phyloP scores from a whole-genome alignment of 768 basidiomycete species.

The Pluteus cervinus region DNA sequence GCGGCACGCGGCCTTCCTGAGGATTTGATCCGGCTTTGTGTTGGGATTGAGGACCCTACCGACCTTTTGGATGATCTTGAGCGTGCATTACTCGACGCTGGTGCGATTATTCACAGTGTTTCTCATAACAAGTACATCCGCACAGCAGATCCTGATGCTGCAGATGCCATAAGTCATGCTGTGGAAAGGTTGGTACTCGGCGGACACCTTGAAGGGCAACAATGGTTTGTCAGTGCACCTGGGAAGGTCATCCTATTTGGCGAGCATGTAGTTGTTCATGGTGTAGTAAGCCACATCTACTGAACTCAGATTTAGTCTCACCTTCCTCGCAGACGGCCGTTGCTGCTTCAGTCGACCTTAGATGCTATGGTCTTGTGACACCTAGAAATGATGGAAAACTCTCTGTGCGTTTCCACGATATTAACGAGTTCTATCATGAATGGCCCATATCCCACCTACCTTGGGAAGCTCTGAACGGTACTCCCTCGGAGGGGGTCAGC shows the following conservation, averaged over 20 bases:
- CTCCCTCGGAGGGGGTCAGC: conserved; percentile 45
- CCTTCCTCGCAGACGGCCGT: conserved; percentile 68
- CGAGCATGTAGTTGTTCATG: conserved; percentile 98
- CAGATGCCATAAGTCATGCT: conserved; percentile 44
- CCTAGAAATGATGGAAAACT: conserved; percentile 70
- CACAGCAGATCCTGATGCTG: conserved; percentile 21
- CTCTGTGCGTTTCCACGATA: conserved; percentile 73
- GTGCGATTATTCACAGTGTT: conserved; percentile 66
- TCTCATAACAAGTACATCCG: conserved; percentile 47
- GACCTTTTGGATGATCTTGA: conserved; percentile 96
- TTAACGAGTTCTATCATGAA: conserved; percentile 69
- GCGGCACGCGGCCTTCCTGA: conserved; percentile 98
- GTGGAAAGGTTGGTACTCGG: conserved; percentile 60
- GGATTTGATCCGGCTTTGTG: conserved; percentile 94
- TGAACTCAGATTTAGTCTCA: conserved; percentile 10
- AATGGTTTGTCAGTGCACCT: conserved; percentile 91
- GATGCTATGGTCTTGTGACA: conserved; percentile 84
- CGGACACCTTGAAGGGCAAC: conserved; percentile 31
- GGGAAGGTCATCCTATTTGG: conserved; percentile 98
- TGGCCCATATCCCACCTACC: conserved; percentile 79
- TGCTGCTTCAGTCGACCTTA: conserved; percentile 91
- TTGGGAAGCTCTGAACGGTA: conserved; percentile 65
- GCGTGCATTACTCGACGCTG: conserved; percentile 84
- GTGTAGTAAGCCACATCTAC: conserved; percentile 61
- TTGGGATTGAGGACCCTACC: conserved; percentile 92